phyloP scores from a whole-genome alignment of 768 basidiomycete genomes.

The Lentinula lateritia region DNA sequence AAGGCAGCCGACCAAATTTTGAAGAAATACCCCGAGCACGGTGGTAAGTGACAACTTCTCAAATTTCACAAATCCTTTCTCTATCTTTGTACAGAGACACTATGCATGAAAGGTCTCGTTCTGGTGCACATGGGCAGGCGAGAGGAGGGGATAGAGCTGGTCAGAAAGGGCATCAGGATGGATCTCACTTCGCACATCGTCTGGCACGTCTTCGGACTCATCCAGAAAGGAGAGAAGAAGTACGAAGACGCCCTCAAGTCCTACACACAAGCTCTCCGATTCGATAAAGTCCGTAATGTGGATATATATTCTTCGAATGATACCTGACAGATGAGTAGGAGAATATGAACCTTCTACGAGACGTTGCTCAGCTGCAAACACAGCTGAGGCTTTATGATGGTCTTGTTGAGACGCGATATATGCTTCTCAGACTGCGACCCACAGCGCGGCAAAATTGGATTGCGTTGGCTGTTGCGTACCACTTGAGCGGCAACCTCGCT shows the following conservation, averaged over 20 bases:
- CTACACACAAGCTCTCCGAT: constrained; percentile 82
- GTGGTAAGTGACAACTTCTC: constrained; percentile 53
- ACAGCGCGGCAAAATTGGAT: constrained; percentile 87
- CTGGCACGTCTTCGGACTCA: constrained; percentile 97
- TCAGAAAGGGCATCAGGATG: constrained; percentile 76
- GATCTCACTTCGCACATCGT: constrained; percentile 90
- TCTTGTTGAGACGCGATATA: constrained; percentile 77
- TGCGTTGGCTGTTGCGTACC: constrained; percentile 82
- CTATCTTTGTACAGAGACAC: constrained; percentile 57
- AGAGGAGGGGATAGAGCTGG: constrained; percentile 77
- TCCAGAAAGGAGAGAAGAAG: constrained; percentile 91
- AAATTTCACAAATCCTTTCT: not conserved
- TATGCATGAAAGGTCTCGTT: constrained; percentile 95
- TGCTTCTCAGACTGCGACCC: constrained; percentile 75
- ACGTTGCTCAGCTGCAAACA: constrained; percentile 83
- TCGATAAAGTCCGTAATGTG: constrained; percentile 68
- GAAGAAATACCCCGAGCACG: constrained; percentile 94
- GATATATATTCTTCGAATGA: not conserved
- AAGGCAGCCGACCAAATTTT: constrained; percentile 92
- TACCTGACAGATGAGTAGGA: constrained; percentile 46
- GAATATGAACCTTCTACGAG: constrained; percentile 89
- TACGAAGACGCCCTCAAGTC: constrained; percentile 93
- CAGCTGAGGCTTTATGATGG: constrained; percentile 78
- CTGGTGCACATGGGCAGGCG: constrained; percentile 73
- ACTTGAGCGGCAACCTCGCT: constrained; percentile 67